These are phyloP conservation scores for Candolleomyces aberdarensis DNA, from an alignment of 768 basidiomycete genomes.

Conservation along the genomic window DNA sequence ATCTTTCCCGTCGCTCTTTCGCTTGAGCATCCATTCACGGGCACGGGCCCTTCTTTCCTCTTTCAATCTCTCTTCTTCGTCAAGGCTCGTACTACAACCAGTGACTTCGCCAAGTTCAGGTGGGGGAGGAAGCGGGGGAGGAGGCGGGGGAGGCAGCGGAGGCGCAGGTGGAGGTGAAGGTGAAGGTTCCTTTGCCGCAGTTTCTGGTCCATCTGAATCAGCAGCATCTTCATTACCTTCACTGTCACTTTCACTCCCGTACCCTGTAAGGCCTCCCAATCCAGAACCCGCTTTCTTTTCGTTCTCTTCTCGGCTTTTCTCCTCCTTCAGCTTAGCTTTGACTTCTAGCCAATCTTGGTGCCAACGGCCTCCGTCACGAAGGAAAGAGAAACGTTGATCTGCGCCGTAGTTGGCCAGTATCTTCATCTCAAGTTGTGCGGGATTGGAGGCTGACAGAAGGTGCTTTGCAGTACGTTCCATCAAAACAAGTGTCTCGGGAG, in stretches of 20 bases:
- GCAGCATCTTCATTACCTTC: slow-evolving; percentile 25
- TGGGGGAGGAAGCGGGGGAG: not conserved
- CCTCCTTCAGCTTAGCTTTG: slow-evolving; percentile 43
- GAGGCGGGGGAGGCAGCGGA: not conserved
- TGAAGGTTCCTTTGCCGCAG: not conserved
- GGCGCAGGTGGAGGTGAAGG: slow-evolving; percentile 2
- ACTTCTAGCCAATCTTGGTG: slow-evolving; percentile 55
- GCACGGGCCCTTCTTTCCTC: not conserved
- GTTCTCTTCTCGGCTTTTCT: slow-evolving; percentile 22
- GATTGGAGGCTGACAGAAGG: slow-evolving; percentile 67
- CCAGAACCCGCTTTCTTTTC: slow-evolving; percentile 20
- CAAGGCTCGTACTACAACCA: not conserved
- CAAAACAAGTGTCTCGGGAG: slow-evolving; percentile 48
- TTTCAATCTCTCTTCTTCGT: not conserved
- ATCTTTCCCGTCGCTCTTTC: not conserved
- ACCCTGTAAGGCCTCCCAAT: slow-evolving; percentile 56
- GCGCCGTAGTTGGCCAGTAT: slow-evolving; percentile 83
- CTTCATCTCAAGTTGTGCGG: slow-evolving; percentile 81
- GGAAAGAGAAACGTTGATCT: slow-evolving; percentile 77
- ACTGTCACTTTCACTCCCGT: slow-evolving; percentile 42
- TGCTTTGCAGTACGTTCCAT: slow-evolving; percentile 77
- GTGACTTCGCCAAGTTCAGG: not conserved
- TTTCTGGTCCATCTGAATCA: not conserved
- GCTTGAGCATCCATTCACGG: slow-evolving; percentile 3
- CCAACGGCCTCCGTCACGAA: slow-evolving; percentile 66